phyloP scores from a whole-genome alignment of 495 filamentous ascomycete species.

The Penicillium mononematosum region DNA sequence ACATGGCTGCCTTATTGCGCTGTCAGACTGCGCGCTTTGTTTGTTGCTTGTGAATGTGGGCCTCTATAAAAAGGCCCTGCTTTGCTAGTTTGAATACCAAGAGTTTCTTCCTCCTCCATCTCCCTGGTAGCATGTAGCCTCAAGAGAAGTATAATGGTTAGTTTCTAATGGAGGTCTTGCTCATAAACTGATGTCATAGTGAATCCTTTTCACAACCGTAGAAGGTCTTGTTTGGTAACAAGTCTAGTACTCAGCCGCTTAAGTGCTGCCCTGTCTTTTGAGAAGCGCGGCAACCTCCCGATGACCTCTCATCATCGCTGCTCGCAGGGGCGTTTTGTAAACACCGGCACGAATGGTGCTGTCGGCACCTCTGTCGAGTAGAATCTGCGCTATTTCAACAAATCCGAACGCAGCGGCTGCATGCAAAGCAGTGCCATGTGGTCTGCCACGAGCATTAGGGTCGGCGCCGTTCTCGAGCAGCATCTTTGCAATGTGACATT shows the following conservation, averaged over 20 bases:
- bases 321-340: neutral
- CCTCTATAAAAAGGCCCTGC: no score
- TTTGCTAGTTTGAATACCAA: no score
- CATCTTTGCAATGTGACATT: neutral
- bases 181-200: neutral
- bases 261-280: neutral
- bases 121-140: no score
- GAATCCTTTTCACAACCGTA: neutral
- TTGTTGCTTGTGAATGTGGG: no score
- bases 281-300: neutral
- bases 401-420: neutral
- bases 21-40: no score
- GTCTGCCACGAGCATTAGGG: neutral
- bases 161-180: neutral
- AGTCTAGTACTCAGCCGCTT: neutral
- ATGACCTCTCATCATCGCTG: neutral
- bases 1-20: no score
- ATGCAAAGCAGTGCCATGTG: constrained; percentile 1
- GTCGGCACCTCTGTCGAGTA: neutral
- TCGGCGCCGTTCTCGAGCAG: neutral
- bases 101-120: no score
- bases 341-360: neutral
- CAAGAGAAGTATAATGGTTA: no score
- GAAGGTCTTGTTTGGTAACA: neutral
- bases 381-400: neutral